phyloP scores from a whole-genome alignment of 257 asterid species.

The Osmanthus fragrans region DNA sequence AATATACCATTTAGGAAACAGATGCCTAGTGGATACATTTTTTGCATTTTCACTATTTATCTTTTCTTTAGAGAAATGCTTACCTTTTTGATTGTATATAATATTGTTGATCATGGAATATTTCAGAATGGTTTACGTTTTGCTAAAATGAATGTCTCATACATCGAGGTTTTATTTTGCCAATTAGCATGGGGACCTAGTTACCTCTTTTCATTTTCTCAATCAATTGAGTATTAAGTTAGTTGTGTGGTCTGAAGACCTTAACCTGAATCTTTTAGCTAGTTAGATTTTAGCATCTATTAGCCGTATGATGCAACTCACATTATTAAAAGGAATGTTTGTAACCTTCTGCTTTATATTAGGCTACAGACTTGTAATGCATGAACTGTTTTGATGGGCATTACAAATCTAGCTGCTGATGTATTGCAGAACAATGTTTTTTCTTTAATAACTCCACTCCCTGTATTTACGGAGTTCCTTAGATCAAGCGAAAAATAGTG shows the following conservation, averaged over 20 bases:
- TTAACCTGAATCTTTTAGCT: background rate
- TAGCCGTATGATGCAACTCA: background rate
- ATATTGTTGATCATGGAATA: background rate
- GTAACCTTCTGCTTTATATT: background rate
- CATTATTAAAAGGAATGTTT: background rate
- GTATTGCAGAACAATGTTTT: background rate
- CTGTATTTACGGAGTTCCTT: background rate
- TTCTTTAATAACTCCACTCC: background rate
- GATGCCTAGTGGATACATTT: constrained; percentile 2
- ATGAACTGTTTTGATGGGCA: background rate
- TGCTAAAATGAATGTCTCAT: background rate
- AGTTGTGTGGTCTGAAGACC: background rate
- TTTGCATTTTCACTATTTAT: background rate
- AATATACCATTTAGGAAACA: background rate
- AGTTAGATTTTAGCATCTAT: background rate
- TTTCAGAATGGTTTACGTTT: background rate
- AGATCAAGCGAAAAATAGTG: no score
- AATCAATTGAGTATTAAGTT: background rate
- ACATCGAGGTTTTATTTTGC: background rate
- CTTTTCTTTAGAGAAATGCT: background rate
- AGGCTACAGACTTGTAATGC: background rate
- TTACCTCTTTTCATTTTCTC: background rate
- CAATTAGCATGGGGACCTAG: background rate
- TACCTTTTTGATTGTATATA: background rate
- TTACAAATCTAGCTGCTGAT: background rate